Base-by-base conservation (phyloP, 73 alveolate species). In the Effrenium voratum region DNA sequence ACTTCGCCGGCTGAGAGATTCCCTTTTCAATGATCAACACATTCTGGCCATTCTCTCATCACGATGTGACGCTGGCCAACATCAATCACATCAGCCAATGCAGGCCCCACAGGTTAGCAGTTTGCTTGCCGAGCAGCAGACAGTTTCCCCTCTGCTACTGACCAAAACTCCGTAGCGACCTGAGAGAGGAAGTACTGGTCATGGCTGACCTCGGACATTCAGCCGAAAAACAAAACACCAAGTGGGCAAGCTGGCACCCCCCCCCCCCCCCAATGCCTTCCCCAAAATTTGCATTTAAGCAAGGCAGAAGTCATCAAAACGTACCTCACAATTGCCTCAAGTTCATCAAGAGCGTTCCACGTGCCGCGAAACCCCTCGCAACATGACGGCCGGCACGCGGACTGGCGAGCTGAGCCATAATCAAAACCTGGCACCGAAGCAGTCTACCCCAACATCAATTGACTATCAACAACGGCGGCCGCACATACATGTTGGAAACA, bases 141-240 rank as follows among this genome's bases (percentile, higher is more conserved):
- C 50, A 90, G 66, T 70, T 90, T 90, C 80, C 98, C 98, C 10
- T 45, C 82, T 1, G 98, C 90, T 26, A 92, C 98, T 28, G 98
- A 92, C 98, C 98, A 92, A 50, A 75, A 92, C 66, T 92, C 81
- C 30, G 90, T 92, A 6, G 98, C 98, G 3, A 92, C 90, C 40
- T 46, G 92, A 44, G 98, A 91, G 93, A 99, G 99, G 96, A 99
- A 99, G 93, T 99, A 99, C 93, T 99, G 99, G 96, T 99, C 99
- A 98, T 99, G 99, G 91, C 99, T 99, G 44, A 91, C 95, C 95
- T 87, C 43, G 36, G 82, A 24, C 34, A 40, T 40, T 24, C 28
- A 22, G 75, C 75, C 8, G 36, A n/a, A n/a, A n/a, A n/a, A n/a
- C n/a, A 47, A 38, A 73, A 34, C 77, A 66, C 41, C 30, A 4